Percentiles rank a stretch among this genome's conserved stretches.
Conservation (phyloP, 257 asterid genomes). For the Fraxinus cuspidata region DNA sequence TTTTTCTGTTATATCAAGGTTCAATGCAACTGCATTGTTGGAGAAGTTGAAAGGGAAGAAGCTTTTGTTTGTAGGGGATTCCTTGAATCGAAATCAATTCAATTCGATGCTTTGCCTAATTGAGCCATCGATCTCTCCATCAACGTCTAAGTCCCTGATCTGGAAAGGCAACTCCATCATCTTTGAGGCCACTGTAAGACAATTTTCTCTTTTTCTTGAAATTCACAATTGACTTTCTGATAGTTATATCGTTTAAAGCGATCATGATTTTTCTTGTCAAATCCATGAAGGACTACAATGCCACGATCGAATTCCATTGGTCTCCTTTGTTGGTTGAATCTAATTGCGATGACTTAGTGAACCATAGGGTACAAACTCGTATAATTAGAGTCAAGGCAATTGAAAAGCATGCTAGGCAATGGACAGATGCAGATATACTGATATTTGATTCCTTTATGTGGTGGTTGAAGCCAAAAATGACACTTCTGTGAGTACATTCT, state of each 20-base stretch:
- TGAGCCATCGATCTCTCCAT: conserved; percentile 42
- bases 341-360: conserved; percentile 40
- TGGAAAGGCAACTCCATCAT: conserved; percentile 38
- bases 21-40: conserved; percentile 51
- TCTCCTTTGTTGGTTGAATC: conserved; percentile 68
- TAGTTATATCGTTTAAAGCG: not conserved
- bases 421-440: conserved; percentile 67
- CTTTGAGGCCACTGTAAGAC: conserved; percentile 49
- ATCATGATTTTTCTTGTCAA: not conserved
- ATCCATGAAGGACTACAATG: conserved; percentile 56
- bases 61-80: conserved; percentile 66
- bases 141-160: conserved; percentile 28
- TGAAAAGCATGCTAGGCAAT: conserved; percentile 56
- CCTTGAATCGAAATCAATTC: conserved; percentile 64
- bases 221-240: not conserved
- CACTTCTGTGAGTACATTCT: conserved; percentile 46
- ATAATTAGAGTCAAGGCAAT: conserved; percentile 38
- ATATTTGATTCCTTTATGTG: conserved; percentile 54
- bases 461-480: conserved; percentile 49
- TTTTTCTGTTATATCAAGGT: conserved; percentile 35
- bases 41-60: conserved; percentile 62
- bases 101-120: conserved; percentile 62
- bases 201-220: not conserved
- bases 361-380: conserved; percentile 32
- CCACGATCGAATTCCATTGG: conserved; percentile 61